Percentiles rank a stretch among this genome's conserved stretches.
phyloP scores from a whole-genome alignment of 1,284 basidiomycete genomes.

The Ganoderma lingzhi region DNA sequence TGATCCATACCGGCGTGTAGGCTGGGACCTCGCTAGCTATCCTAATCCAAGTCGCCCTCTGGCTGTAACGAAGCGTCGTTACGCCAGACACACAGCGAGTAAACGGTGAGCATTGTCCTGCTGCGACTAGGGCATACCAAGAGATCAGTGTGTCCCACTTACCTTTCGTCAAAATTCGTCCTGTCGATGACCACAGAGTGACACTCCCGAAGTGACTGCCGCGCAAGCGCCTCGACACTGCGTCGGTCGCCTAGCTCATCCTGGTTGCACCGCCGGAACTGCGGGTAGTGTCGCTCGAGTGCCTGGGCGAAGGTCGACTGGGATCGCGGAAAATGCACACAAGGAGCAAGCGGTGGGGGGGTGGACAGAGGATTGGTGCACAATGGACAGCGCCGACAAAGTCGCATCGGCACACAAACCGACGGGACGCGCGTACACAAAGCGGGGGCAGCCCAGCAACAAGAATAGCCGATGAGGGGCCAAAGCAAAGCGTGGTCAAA shows the following conservation, averaged over 20 bases:
- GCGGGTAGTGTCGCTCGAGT: conserved; percentile 62
- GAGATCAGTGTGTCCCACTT: conserved; percentile 39
- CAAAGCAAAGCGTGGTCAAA: background rate
- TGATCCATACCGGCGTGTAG: conserved; percentile 64
- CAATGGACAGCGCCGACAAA: background rate
- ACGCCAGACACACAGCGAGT: background rate
- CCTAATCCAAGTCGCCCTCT: conserved; percentile 73
- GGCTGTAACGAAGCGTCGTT: conserved; percentile 47
- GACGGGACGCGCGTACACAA: background rate
- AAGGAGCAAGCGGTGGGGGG: background rate
- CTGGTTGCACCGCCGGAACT: conserved; percentile 73
- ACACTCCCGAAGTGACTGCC: conserved; percentile 57
- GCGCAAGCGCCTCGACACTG: conserved; percentile 63
- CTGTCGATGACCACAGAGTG: conserved; percentile 77
- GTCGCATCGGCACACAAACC: background rate
- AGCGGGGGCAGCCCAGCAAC: background rate
- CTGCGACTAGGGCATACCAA: background rate
- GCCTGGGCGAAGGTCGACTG: conserved; percentile 78
- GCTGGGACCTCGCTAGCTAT: conserved; percentile 70
- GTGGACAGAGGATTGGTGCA: background rate
- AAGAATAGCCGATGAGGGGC: background rate
- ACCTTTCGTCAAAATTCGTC: conserved; percentile 74
- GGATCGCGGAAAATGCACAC: background rate
- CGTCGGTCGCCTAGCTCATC: conserved; percentile 67
- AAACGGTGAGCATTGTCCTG: background rate